These are phyloP conservation scores for Suhomyces bokatorum DNA, from an alignment of 1,139 yeast genomes.

Conservation along the genomic window DNA sequence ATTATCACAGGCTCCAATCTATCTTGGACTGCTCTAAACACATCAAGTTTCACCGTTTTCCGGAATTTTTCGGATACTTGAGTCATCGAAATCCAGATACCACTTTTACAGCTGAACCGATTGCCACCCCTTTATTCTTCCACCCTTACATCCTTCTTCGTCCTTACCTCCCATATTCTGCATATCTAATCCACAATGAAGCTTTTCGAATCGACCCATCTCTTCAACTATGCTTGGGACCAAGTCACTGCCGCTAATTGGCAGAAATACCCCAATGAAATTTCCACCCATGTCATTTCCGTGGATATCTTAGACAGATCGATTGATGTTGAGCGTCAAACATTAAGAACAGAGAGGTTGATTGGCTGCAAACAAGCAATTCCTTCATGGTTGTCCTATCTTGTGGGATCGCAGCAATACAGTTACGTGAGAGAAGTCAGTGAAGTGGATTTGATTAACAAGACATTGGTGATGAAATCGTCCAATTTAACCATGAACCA, in stretches of 20 bases:
- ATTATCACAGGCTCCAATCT: no score
- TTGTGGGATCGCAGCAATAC: slow-evolving; percentile 73
- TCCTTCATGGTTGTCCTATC: slow-evolving; percentile 74
- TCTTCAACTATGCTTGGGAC: slow-evolving; percentile 85
- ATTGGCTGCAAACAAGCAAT: slow-evolving; percentile 88
- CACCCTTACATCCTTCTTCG: no score
- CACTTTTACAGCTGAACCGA: no score
- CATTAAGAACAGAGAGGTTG: slow-evolving; percentile 78
- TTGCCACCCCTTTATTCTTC: no score
- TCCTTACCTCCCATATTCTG: background rate
- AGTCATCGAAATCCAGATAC: no score
- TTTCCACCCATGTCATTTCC: slow-evolving; percentile 90
- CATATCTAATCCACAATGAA: slow-evolving; percentile 52
- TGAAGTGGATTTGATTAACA: slow-evolving; percentile 68
- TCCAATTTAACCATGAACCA: slow-evolving; percentile 82
- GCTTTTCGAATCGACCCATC: slow-evolving; percentile 67
- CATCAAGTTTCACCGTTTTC: no score
- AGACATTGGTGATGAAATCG: slow-evolving; percentile 77
- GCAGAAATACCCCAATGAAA: slow-evolving; percentile 93
- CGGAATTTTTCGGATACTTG: no score
- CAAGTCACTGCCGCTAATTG: slow-evolving; percentile 96
- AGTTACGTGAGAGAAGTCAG: slow-evolving; percentile 89
- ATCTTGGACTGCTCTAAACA: no score
- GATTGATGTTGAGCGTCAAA: slow-evolving; percentile 53
- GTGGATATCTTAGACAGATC: slow-evolving; percentile 84